Base-by-base conservation (phyloP, 805 yeast species). In the Saccharomycopsis oosterbeekiorum region DNA sequence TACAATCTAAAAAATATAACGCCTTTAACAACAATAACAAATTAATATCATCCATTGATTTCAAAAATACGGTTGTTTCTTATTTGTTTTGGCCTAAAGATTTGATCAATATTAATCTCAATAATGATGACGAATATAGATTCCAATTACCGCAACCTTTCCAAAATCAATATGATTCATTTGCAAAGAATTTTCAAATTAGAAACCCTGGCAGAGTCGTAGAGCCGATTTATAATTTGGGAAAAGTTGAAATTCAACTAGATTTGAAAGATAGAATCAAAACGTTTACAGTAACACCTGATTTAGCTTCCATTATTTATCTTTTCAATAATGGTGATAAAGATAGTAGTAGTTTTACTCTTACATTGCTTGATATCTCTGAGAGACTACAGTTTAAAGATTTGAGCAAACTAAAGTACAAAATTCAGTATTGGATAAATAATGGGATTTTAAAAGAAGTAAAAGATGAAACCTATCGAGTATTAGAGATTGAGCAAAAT, bases 81-180 rank as follows among this genome's bases (percentile, higher is more conserved):
- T 82, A 86, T 63, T 71, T 88, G 19, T 93, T 84, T 70, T 93
- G 99, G 99, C 89, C 92, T 0, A 68, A 70, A 29, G 65, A 66
- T 17, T 53, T 62, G 4, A 34, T 58, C 9, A 54, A 55, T 54
- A 8, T 63, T 65, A 66, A 17, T 55, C 62, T 34, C 37, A 59
- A 2, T 53, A 60, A 21, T 74, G 77, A 4, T 67, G 80, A n/a
- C 67, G 75, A 36, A 71, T 74, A 76, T 39, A 68, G 70, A n/a
- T 78, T 83, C 65, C 69, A 67, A 8, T 67, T 84, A 1, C 94
- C 96, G 0, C 65, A 66, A 0, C 67, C 60, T 0, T 71, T 90
- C 1, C 69, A 75, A 36, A 54, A 68, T 0, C 72, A 74, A 34
- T 74, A 85, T 60, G 73, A 77, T 1, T 64, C 67, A 0, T 89